These are phyloP conservation scores for Penicillium desertorum DNA, from an alignment of 495 filamentous ascomycete genomes.

Conservation along the genomic window DNA sequence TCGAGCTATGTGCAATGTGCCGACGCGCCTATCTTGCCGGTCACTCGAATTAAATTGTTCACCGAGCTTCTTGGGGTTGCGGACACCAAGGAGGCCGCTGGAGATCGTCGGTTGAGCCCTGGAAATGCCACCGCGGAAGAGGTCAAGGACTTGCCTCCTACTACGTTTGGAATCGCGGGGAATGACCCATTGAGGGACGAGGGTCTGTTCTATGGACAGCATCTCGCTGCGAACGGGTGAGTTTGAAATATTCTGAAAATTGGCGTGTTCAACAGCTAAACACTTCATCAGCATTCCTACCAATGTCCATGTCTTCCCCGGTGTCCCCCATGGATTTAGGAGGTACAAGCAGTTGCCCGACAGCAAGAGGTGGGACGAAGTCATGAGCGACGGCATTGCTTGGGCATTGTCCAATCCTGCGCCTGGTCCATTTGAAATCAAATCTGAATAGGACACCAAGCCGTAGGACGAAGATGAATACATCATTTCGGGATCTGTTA, in stretches of 20 bases:
- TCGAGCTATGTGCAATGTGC: constrained; percentile 43
- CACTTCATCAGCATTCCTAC: constrained; percentile 38
- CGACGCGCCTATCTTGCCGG: constrained; percentile 40
- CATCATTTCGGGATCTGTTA: neutral
- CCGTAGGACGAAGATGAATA: neutral
- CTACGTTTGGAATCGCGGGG: constrained; percentile 47
- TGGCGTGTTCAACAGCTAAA: neutral
- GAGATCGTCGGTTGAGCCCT: constrained; percentile 39
- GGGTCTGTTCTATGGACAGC: constrained; percentile 44
- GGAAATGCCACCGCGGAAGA: constrained; percentile 42
- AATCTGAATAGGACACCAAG: constrained; percentile 22
- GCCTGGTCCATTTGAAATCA: constrained; percentile 34
- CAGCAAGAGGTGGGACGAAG: constrained; percentile 43
- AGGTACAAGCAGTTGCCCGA: constrained; percentile 35
- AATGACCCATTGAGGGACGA: constrained; percentile 50
- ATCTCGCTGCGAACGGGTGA: constrained; percentile 48
- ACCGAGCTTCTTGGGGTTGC: constrained; percentile 28
- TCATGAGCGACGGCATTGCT: constrained; percentile 40
- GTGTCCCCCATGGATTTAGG: constrained; percentile 49
- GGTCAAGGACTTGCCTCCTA: constrained; percentile 40
- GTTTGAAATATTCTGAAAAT: constrained; percentile 7
- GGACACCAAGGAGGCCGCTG: constrained; percentile 16
- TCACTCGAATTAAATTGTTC: constrained; percentile 35
- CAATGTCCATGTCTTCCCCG: constrained; percentile 42
- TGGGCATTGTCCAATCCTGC: constrained; percentile 40